Evolutionary conservation across 2,329 filamentous ascomycete genomes (phyloP).

Genomic region (Septoria petroselini): DNA sequence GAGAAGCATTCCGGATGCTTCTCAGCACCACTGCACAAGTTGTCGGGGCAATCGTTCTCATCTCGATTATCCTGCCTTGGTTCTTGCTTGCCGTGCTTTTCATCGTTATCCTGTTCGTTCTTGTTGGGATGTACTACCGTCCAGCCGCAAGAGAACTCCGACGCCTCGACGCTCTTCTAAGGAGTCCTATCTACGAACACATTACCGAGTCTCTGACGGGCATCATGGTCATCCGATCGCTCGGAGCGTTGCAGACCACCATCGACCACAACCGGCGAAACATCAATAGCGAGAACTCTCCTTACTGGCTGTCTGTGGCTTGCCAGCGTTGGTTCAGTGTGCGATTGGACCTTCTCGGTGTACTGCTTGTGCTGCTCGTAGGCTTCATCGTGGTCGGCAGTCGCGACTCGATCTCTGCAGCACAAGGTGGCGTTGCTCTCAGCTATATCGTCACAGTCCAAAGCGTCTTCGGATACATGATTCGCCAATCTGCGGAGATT

Average conservation of each 20-base stretch:
- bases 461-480: not conserved
- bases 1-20: slow-evolving; percentile 46
- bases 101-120: not conserved
- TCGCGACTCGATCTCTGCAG: not conserved
- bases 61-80: not conserved
- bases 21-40: slow-evolving; percentile 1
- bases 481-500: slow-evolving; percentile 6
- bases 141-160: slow-evolving; percentile 6
- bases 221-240: not conserved
- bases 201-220: slow-evolving; percentile 2
- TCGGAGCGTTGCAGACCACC: not conserved
- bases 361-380: slow-evolving; percentile 82
- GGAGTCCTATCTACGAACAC: slow-evolving; percentile 11
- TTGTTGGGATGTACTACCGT: slow-evolving; percentile 7
- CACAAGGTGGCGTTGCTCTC: not conserved
- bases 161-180: slow-evolving; percentile 7
- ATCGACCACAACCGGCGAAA: not conserved
- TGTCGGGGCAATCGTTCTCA: slow-evolving; percentile 6
- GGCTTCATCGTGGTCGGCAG: slow-evolving; percentile 72
- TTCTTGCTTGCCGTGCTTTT: slow-evolving; percentile 2
- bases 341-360: slow-evolving; percentile 79
- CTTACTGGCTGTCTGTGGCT: slow-evolving; percentile 90
- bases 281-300: slow-evolving; percentile 56
- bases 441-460: not conserved
- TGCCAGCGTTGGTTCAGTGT: slow-evolving; percentile 91